phyloP scores from a whole-genome alignment of 768 basidiomycete species.

The Leucosporidium creatinivorum region DNA sequence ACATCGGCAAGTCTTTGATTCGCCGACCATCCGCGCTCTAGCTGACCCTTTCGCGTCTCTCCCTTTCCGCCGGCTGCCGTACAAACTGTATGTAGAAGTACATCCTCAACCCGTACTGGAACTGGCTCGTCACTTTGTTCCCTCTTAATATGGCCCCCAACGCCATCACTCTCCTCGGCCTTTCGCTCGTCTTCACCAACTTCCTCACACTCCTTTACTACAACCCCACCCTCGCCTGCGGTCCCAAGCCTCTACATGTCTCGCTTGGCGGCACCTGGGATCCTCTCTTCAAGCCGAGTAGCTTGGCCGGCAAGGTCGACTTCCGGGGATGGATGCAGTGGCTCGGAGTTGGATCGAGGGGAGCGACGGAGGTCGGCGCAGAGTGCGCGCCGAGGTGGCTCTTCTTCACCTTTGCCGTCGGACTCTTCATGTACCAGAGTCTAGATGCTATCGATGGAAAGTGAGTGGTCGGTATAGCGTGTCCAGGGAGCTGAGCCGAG shows the following conservation, averaged over 20 bases:
- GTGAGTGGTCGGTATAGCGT: too few relatives aligned
- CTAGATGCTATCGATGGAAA: slow-evolving; percentile 89
- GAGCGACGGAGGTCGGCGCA: slow-evolving; percentile 48
- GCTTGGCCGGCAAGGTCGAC: background rate
- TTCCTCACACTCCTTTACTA: slow-evolving; percentile 73
- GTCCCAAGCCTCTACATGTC: slow-evolving; percentile 34
- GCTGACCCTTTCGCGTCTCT: background rate
- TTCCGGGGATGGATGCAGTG: background rate
- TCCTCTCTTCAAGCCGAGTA: slow-evolving; percentile 30
- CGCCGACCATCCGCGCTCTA: background rate
- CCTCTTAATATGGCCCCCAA: slow-evolving; percentile 33
- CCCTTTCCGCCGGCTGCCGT: background rate
- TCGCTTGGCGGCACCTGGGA: slow-evolving; percentile 35
- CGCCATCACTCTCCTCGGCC: slow-evolving; percentile 47
- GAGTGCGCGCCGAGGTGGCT: slow-evolving; percentile 70
- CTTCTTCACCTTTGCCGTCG: slow-evolving; percentile 83
- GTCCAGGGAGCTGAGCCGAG: too few relatives aligned
- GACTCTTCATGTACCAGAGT: slow-evolving; percentile 84
- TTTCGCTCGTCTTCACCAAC: slow-evolving; percentile 72
- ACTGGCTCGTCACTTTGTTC: slow-evolving; percentile 29
- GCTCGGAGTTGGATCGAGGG: background rate
- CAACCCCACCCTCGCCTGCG: slow-evolving; percentile 52
- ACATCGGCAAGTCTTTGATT: slow-evolving; percentile 11
- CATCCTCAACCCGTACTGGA: slow-evolving; percentile 35
- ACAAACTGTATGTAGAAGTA: slow-evolving; percentile 11